Evolutionary conservation across 352 stramenopile genomes (phyloP), one percentile per base, ranked within the genome.

Genomic region (Pythium phragmiticola): DNA sequence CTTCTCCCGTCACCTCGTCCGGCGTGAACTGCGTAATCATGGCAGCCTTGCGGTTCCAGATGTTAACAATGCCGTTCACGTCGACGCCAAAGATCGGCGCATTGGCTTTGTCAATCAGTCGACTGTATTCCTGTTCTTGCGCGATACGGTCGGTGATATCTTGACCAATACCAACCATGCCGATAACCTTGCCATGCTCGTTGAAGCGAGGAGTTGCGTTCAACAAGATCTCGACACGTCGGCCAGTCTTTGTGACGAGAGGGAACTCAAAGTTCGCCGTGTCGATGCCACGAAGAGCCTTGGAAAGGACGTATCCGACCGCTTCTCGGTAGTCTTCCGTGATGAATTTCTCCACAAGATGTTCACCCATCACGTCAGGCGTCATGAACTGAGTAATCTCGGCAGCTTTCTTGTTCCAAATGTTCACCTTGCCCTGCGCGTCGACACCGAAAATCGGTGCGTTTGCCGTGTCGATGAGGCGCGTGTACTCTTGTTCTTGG

Each of bases 21-120:
- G 83, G 84, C 8, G 78, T 77, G 68, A 96, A 98, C 66, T 96
- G 89, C 39, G 92, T 98, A 57, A 95, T 92, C 30, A 93, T 83
- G 7, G 83, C 84, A 12, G 89, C 89, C 63, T 97, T 98, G 47
- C 96, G 84, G 68, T 98, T 97, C 88, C 88, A 97, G 58, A 96
- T 95, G 57, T 94, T 94, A 8, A 97, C 88, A 21, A 70, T 66
- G 6, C 87, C 85, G 39, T 95, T 73, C 33, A 72, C 68, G 57
- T 97, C 87, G 16, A 97, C 85, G 34, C 89, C 90, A 51, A 97
- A 96, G 43, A 97, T 97, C n/a, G 90, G 87, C 0, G 88, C 85
- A 54, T 97, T 97, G 0, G 90, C 89, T 6, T 84, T 96, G 51
- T 97, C 90, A 59, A 97, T 95, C 26, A 97, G 52, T 6, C 87